A percentile compares a stretch with the other conserved stretches of the same genome.
Conservation (phyloP, 164 flowering plant genomes). For the Nymphaea thermarum region DNA sequence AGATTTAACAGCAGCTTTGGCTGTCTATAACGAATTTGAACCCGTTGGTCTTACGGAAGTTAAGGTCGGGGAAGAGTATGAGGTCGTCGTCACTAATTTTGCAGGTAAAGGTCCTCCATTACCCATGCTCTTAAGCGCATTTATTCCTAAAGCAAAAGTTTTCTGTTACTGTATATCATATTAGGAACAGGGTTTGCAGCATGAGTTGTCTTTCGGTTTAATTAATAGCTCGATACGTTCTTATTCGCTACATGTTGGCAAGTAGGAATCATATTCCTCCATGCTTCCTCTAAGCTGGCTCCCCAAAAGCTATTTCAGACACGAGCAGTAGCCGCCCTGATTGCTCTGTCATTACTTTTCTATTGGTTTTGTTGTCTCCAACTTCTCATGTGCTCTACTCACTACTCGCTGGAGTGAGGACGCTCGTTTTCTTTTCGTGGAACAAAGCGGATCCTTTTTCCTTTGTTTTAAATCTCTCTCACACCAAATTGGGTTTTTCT, state of each 20-base stretch:
- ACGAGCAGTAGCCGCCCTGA: too few species aligned
- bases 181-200: not conserved
- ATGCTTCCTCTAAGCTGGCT: too few species aligned
- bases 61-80: slow-evolving; percentile 78
- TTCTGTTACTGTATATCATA: not conserved
- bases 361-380: too few species aligned
- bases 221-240: not conserved
- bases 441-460: too few species aligned
- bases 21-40: slow-evolving; percentile 20
- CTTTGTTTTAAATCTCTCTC: too few species aligned
- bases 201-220: not conserved
- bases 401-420: too few species aligned
- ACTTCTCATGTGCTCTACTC: too few species aligned
- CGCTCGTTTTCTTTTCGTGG: too few species aligned
- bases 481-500: too few species aligned
- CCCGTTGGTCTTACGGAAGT: slow-evolving; percentile 79
- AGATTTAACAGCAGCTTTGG: slow-evolving; percentile 6
- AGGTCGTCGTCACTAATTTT: slow-evolving; percentile 59
- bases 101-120: slow-evolving; percentile 46
- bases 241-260: not conserved
- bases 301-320: too few species aligned
- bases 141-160: not conserved
- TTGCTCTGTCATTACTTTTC: too few species aligned
- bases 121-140: not conserved
- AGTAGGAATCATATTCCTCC: not conserved